Conservation (phyloP, 1,139 yeast genomes). For the Yarrowia galli region DNA sequence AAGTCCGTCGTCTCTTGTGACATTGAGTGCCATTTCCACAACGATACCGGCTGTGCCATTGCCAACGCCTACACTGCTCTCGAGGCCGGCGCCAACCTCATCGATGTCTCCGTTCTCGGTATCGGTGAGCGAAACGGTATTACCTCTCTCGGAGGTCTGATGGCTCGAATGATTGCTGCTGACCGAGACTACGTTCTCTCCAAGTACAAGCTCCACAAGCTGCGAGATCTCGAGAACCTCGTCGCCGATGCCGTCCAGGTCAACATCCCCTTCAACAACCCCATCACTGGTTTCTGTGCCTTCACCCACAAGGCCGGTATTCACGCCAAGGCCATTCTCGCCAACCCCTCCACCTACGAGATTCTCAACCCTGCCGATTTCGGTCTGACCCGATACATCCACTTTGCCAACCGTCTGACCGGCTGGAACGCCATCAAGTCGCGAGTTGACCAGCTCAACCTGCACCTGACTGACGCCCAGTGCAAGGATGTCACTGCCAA, state of each 20-base stretch:
- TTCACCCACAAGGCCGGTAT: slow-evolving; percentile 99
- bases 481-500: slow-evolving; percentile 92
- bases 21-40: slow-evolving; percentile 98
- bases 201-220: slow-evolving; percentile 94
- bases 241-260: slow-evolving; percentile 98
- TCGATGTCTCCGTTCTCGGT: slow-evolving; percentile 95
- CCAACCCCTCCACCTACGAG: slow-evolving; percentile 98
- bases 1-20: slow-evolving; percentile 95
- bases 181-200: slow-evolving; percentile 95
- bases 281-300: slow-evolving; percentile 99
- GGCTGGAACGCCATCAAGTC: slow-evolving; percentile 99
- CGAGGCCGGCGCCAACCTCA: slow-evolving; percentile 96
- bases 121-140: slow-evolving; percentile 99
- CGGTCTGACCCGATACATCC: slow-evolving; percentile 94
- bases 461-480: slow-evolving; percentile 89
- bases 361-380: slow-evolving; percentile 93
- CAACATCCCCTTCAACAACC: slow-evolving; percentile 97
- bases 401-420: slow-evolving; percentile 95
- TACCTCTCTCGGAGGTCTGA: slow-evolving; percentile 95
- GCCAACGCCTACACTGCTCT: slow-evolving; percentile 98
- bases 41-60: slow-evolving; percentile 98
- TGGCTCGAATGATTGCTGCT: slow-evolving; percentile 99
- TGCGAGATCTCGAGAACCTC: slow-evolving; percentile 92
- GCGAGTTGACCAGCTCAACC: slow-evolving; percentile 95
- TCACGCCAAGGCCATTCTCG: slow-evolving; percentile 97